Conservation (phyloP, 192 early-diverging fungal species). For the Backusella westeae region DNA sequence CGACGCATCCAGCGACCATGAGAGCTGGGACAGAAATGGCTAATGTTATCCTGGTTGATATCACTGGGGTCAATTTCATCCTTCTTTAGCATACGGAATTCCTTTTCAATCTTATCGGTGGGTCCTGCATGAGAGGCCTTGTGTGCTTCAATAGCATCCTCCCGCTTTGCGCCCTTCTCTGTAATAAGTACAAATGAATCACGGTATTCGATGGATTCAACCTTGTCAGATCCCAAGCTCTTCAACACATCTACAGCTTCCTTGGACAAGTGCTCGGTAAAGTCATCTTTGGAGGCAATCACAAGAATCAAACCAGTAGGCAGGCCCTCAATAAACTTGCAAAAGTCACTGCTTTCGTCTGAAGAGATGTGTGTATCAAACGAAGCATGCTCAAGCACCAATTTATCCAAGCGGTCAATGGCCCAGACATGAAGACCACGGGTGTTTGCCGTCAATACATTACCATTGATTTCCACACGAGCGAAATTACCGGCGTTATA, state of each 20-base stretch:
- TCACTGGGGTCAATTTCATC: conserved; percentile 43
- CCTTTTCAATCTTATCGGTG: conserved; percentile 53
- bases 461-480: conserved; percentile 57
- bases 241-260: conserved; percentile 57
- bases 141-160: conserved; percentile 53
- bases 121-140: conserved; percentile 52
- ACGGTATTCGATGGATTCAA: conserved; percentile 62
- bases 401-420: conserved; percentile 67
- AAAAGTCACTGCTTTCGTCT: conserved; percentile 64
- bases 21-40: conserved; percentile 45
- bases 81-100: conserved; percentile 47
- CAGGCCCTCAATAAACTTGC: conserved; percentile 61
- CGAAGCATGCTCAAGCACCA: conserved; percentile 62
- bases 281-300: conserved; percentile 67
- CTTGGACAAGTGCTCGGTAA: conserved; percentile 62
- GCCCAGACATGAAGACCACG: conserved; percentile 79
- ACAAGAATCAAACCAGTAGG: conserved; percentile 67
- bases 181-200: conserved; percentile 86
- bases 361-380: conserved; percentile 75
- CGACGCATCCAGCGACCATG: conserved; percentile 71
- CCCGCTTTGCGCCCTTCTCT: conserved; percentile 56
- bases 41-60: conserved; percentile 41
- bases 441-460: conserved; percentile 48
- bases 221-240: conserved; percentile 55
- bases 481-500: conserved; percentile 75